Percentiles rank a stretch among this genome's conserved stretches.
Conservation (phyloP, 805 yeast species). For the Candida odintsovae region DNA sequence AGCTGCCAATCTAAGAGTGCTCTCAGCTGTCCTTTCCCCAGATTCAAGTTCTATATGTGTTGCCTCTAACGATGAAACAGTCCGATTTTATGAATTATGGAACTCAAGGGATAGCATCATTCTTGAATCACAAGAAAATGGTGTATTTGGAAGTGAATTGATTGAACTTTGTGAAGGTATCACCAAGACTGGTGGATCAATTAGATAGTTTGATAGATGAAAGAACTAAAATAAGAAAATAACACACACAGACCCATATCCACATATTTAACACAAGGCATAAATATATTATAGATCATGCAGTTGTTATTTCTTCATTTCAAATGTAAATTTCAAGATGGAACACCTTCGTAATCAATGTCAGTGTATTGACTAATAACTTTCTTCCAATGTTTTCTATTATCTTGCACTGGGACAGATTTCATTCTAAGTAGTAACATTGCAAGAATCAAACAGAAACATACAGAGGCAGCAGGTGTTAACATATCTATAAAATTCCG, state of each 20-base stretch:
- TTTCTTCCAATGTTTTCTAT: constrained; percentile 60
- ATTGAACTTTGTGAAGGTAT: constrained; percentile 58
- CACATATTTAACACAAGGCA: not conserved
- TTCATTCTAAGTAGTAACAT: constrained; percentile 52
- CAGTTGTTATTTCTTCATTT: not conserved
- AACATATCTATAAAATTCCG: constrained; percentile 57
- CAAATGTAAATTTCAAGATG: constrained; percentile 38
- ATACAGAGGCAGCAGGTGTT: constrained; percentile 60
- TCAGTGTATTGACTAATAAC: constrained; percentile 49
- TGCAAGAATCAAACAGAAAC: constrained; percentile 43
- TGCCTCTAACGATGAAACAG: constrained; percentile 74
- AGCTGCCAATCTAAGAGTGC: constrained; percentile 46
- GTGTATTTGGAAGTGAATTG: constrained; percentile 50
- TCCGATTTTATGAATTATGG: constrained; percentile 75
- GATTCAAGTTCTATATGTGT: constrained; percentile 58
- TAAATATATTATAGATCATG: not conserved
- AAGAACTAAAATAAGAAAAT: too few relatives aligned
- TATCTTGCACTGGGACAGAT: constrained; percentile 63
- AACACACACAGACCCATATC: too few relatives aligned
- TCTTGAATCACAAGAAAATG: constrained; percentile 34
- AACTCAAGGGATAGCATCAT: constrained; percentile 31
- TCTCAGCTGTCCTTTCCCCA: constrained; percentile 65
- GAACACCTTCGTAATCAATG: constrained; percentile 81
- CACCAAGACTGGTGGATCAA: constrained; percentile 21
- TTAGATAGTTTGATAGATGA: constrained; percentile 17